Percentiles rank a stretch among this genome's conserved stretches.
phyloP scores from a whole-genome alignment of 1,139 yeast genomes.

The Pneumocystis jirovecii region DNA sequence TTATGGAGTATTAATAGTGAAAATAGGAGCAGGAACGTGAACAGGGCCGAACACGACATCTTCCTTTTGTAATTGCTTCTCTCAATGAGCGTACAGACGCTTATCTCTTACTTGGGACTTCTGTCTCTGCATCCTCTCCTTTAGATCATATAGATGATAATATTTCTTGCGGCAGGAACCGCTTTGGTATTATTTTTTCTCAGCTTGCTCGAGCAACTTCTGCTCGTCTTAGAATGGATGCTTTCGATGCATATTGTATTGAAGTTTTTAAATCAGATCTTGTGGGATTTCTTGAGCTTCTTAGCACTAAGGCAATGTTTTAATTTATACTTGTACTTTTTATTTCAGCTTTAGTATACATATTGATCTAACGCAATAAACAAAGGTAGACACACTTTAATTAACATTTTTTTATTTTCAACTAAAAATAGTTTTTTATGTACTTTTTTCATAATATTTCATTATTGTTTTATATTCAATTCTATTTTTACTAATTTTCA shows the following conservation, averaged over 20 bases:
- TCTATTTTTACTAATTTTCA: too few relatives aligned
- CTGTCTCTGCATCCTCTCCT: conserved; percentile 54
- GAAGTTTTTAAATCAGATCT: conserved; percentile 81
- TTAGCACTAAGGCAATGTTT: conserved; percentile 23
- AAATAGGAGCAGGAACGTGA: conserved; percentile 12
- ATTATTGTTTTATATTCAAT: too few relatives aligned
- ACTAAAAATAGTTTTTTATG: too few relatives aligned
- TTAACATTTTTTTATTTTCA: too few relatives aligned
- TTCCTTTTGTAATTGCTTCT: conserved; percentile 82
- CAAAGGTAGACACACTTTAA: neutral
- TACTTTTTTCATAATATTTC: too few relatives aligned
- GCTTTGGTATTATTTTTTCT: conserved; percentile 82
- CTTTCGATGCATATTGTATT: conserved; percentile 85
- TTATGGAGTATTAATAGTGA: neutral
- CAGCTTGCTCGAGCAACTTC: conserved; percentile 68
- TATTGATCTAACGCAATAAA: neutral
- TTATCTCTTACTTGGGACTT: conserved; percentile 64
- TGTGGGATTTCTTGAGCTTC: conserved; percentile 68
- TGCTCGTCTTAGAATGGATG: conserved; percentile 80
- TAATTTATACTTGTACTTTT: neutral
- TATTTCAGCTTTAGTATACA: neutral
- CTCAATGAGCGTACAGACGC: conserved; percentile 61
- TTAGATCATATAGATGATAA: conserved; percentile 27
- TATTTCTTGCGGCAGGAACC: conserved; percentile 34
- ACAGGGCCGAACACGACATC: conserved; percentile 14